Evolutionary conservation across 805 yeast species (phyloP).

Genomic region (Pichia ethanolica): DNA sequence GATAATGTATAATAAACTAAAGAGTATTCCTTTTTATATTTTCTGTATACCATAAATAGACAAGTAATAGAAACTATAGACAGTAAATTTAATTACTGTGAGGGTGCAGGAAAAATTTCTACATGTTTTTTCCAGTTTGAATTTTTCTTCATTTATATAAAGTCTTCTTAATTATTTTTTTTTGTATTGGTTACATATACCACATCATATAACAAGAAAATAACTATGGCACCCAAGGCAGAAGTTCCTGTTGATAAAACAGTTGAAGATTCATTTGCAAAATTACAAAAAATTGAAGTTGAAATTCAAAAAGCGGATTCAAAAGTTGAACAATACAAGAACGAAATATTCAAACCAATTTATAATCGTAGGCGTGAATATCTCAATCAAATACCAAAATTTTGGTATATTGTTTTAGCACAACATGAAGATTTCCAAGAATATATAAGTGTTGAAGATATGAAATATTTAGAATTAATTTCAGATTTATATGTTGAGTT

Average conservation of each 20-base stretch:
- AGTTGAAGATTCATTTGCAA: constrained; percentile 36
- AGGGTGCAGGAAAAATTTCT: too few species aligned
- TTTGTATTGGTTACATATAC: too few species aligned
- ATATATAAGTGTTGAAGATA: constrained; percentile 67
- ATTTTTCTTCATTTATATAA: too few species aligned
- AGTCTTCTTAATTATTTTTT: too few species aligned
- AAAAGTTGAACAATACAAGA: constrained; percentile 48
- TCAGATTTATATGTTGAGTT: constrained; percentile 56
- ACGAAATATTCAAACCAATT: constrained; percentile 47
- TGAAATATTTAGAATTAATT: constrained; percentile 63
- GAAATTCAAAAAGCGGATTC: constrained; percentile 46
- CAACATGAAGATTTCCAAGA: constrained; percentile 83
- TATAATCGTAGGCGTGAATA: constrained; percentile 49
- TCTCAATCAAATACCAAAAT: constrained; percentile 54
- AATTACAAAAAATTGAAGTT: constrained; percentile 50
- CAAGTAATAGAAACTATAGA: too few species aligned
- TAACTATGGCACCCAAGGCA: too few species aligned
- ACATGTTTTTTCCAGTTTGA: too few species aligned
- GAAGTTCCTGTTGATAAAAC: not conserved
- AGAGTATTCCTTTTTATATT: too few species aligned
- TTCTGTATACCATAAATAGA: too few species aligned
- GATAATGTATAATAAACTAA: not conserved
- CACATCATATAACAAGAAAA: too few species aligned
- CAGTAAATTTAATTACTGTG: too few species aligned
- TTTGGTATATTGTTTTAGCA: constrained; percentile 84